Conservation (phyloP, 2,329 filamentous ascomycete genomes). For the Clonostachys rosea region DNA sequence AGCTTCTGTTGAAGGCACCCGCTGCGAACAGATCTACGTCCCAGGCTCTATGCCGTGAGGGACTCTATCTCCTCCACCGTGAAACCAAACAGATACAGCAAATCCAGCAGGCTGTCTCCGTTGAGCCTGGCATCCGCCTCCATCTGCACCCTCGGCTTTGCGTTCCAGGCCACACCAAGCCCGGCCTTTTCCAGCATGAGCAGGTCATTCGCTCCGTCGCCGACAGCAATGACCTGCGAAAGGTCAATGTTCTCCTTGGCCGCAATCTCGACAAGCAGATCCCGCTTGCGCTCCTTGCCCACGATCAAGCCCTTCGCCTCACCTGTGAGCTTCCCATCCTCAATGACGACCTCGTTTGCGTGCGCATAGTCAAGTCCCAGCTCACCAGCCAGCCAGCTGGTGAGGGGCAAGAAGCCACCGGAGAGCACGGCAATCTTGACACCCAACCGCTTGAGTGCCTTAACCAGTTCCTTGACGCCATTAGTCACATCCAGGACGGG, state of each 20-base stretch:
- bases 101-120: conserved; percentile 62
- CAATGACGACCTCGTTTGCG: conserved; percentile 77
- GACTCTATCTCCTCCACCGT: conserved; percentile 51
- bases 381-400: conserved; percentile 75
- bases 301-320: conserved; percentile 70
- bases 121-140: conserved; percentile 72
- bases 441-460: conserved; percentile 70
- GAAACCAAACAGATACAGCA: conserved; percentile 72
- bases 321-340: conserved; percentile 61
- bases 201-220: conserved; percentile 80
- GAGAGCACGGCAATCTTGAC: conserved; percentile 88
- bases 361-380: conserved; percentile 83
- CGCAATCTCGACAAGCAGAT: conserved; percentile 68
- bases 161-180: conserved; percentile 78
- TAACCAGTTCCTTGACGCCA: conserved; percentile 72
- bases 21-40: no score
- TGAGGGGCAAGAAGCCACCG: conserved; percentile 87
- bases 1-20: no score
- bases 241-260: conserved; percentile 59
- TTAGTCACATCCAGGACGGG: conserved; percentile 74
- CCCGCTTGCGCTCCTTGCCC: conserved; percentile 69
- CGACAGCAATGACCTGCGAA: conserved; percentile 67
- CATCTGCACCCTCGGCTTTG: conserved; percentile 77
- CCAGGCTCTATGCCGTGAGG: conserved; percentile 5
- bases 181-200: conserved; percentile 74